phyloP scores from a whole-genome alignment of 2,329 filamentous ascomycete species.

The Colletotrichum spaethianum region DNA sequence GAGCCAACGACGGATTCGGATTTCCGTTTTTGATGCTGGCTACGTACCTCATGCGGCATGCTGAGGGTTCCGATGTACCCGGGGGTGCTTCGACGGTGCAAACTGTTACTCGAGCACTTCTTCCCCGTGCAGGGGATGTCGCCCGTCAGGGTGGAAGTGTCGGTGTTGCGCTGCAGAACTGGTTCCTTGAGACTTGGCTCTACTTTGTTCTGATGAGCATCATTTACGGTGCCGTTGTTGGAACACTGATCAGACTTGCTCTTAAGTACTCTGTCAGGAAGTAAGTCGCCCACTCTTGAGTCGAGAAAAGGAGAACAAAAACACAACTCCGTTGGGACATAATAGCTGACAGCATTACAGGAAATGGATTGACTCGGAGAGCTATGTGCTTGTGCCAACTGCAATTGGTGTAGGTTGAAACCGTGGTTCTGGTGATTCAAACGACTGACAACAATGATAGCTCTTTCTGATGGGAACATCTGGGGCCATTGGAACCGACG shows the following conservation, averaged over 20 bases:
- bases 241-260: conserved; percentile 61
- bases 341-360: conserved; percentile 45
- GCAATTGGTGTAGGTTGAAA: conserved; percentile 59
- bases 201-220: conserved; percentile 70
- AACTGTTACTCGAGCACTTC: conserved; percentile 2
- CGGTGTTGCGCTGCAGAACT: conserved; percentile 66
- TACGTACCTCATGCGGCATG: conserved; percentile 69
- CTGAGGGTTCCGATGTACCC: conserved; percentile 52
- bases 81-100: conserved; percentile 1
- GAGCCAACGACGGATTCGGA: conserved; percentile 74
- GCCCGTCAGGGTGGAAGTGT: conserved; percentile 67
- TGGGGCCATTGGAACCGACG: conserved; percentile 70
- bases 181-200: conserved; percentile 72
- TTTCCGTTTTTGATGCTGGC: conserved; percentile 74
- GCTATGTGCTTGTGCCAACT: conserved; percentile 66
- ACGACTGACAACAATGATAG: conserved; percentile 45
- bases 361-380: conserved; percentile 69
- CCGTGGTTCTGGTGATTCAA: conserved; percentile 7
- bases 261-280: conserved; percentile 59
- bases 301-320: no score
- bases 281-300: conserved; percentile 42
- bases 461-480: conserved; percentile 72
- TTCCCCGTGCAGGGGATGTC: conserved; percentile 51
- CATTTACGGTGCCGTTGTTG: conserved; percentile 66
- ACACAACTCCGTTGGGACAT: no score